A percentile compares a stretch with the other conserved stretches of the same genome.
These are phyloP conservation scores for Fusarium verticillioides DNA, from an alignment of 2,329 filamentous ascomycete species.

Conservation along the genomic window DNA sequence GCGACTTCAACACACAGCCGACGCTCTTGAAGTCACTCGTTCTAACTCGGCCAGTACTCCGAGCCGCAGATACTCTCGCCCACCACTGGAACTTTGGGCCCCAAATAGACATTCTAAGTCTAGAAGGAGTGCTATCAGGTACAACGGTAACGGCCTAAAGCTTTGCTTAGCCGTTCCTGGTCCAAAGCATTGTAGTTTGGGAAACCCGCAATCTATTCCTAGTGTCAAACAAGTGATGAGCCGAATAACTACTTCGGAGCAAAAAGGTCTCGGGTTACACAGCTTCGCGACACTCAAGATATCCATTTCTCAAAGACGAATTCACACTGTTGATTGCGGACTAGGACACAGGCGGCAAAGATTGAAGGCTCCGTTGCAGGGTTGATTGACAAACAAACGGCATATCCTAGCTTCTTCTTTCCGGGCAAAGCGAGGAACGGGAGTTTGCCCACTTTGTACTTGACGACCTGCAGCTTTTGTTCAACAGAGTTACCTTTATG, in stretches of 20 bases:
- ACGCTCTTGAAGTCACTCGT: conserved; percentile 28
- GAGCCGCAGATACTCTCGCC: conserved; percentile 8
- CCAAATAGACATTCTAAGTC: conserved; percentile 6
- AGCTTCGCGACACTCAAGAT: conserved; percentile 32
- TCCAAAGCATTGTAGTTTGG: conserved; percentile 29
- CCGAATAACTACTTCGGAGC: conserved; percentile 35
- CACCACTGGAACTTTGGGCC: conserved; percentile 1
- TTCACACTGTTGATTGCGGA: conserved; percentile 29
- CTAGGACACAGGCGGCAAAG: conserved; percentile 26
- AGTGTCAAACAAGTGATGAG: conserved; percentile 35
- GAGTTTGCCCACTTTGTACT: conserved; percentile 30
- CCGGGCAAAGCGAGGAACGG: conserved; percentile 27
- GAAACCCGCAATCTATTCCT: conserved; percentile 28
- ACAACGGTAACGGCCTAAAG: conserved; percentile 17
- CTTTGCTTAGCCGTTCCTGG: conserved; percentile 18
- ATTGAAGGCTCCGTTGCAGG: conserved; percentile 28
- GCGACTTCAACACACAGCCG: conserved; percentile 15
- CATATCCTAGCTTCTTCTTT: conserved; percentile 25
- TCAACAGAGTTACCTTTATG: conserved; percentile 41
- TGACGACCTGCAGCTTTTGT: conserved; percentile 33
- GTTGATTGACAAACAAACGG: conserved; percentile 38
- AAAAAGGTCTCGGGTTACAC: conserved; percentile 38
- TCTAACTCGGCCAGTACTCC: conserved; percentile 15
- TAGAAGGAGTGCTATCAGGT: conserved; percentile 1
- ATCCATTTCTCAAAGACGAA: conserved; percentile 26